phyloP scores from a whole-genome alignment of 148 eudicot genomes.

The Vaccinium corymbosum region DNA sequence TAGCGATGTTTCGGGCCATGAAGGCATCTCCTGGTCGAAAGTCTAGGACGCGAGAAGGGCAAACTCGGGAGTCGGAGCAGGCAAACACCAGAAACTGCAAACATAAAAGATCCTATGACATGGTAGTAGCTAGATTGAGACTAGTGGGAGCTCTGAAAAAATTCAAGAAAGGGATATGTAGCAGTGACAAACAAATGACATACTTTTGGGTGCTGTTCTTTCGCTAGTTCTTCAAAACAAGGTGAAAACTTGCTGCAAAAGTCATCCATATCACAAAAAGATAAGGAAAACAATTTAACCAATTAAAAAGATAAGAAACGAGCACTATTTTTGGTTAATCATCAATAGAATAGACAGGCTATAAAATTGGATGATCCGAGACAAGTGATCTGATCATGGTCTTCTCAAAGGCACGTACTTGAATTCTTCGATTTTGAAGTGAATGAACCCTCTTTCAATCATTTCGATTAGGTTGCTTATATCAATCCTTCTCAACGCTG shows the following conservation, averaged over 20 bases:
- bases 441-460: neutral
- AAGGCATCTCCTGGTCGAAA: slow-evolving; percentile 38
- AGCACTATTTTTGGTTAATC: neutral
- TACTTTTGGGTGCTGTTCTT: slow-evolving; percentile 18
- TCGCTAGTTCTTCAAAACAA: slow-evolving; percentile 2
- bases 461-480: neutral
- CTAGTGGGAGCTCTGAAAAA: neutral
- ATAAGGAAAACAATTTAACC: neutral
- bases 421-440: neutral
- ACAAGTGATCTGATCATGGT: neutral
- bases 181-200: neutral
- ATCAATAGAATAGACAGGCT: neutral
- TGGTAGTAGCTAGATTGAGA: neutral
- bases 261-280: neutral
- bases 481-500: neutral
- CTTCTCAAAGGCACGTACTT: neutral
- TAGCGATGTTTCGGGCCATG: slow-evolving; percentile 35
- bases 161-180: neutral
- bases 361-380: neutral
- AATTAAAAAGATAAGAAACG: neutral
- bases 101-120: neutral
- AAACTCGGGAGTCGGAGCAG: slow-evolving; percentile 44
- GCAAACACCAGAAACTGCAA: slow-evolving; percentile 42
- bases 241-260: slow-evolving; percentile 13
- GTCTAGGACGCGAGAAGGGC: slow-evolving; percentile 28